Evolutionary conservation across 2,329 filamentous ascomycete species (phyloP).

Genomic region (Penicillium rolfsii): DNA sequence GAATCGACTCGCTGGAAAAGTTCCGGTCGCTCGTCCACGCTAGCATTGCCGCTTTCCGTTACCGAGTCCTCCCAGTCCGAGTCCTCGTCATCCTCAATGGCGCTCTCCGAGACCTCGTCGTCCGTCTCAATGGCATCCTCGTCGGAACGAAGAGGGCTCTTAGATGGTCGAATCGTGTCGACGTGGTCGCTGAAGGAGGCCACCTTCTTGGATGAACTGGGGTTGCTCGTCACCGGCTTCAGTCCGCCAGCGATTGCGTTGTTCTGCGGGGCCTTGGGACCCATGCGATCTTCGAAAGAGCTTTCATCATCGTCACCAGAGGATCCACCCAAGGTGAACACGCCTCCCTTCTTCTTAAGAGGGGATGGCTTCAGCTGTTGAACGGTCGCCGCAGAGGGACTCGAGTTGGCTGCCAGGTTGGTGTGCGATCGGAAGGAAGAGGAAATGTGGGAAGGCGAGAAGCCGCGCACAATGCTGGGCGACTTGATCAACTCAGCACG

Average conservation of each 20-base stretch:
- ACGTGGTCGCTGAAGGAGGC: conserved; percentile 81
- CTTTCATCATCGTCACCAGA: conserved; percentile 83
- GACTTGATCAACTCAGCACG: conserved; percentile 57
- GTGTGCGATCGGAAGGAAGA: conserved; percentile 68
- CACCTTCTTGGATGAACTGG: conserved; percentile 66
- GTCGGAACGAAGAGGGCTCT: conserved; percentile 52
- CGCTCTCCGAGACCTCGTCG: conserved; percentile 77
- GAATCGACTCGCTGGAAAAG: conserved; percentile 93
- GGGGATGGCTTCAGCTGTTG: conserved; percentile 61
- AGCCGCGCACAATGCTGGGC: conserved; percentile 80
- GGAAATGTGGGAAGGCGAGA: conserved; percentile 74
- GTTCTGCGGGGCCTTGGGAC: conserved; percentile 52
- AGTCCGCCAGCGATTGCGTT: conserved; percentile 59
- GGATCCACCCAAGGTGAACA: conserved; percentile 75
- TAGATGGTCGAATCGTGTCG: conserved; percentile 66
- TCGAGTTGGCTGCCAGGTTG: conserved; percentile 55
- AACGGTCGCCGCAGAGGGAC: conserved; percentile 62
- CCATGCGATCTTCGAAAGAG: conserved; percentile 69
- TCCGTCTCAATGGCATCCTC: conserved; percentile 64
- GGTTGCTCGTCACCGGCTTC: conserved; percentile 40
- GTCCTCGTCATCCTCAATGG: conserved; percentile 72
- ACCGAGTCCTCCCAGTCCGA: conserved; percentile 68
- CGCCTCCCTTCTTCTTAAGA: conserved; percentile 68
- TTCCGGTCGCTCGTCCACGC: conserved; percentile 71
- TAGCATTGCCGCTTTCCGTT: conserved; percentile 80